Percentiles rank a stretch among this genome's conserved stretches.
Evolutionary conservation across 164 flowering plant genomes (phyloP).

Genomic region (Umbellularia californica): DNA sequence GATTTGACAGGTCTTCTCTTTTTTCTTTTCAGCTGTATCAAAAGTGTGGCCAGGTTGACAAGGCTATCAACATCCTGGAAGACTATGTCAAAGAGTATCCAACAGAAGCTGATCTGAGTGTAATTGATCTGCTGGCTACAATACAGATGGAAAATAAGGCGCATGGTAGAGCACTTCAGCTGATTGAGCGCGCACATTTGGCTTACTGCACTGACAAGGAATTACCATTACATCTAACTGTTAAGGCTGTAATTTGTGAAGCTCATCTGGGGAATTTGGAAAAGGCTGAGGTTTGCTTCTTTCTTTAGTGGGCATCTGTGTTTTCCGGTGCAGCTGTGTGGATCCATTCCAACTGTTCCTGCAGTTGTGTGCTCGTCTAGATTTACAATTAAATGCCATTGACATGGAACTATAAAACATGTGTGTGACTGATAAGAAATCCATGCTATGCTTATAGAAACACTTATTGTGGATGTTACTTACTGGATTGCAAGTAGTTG

Average conservation of each 20-base stretch:
- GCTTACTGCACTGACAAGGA: conserved; percentile 34
- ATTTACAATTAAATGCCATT: background rate
- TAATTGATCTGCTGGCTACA: conserved; percentile 52
- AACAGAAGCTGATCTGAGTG: conserved; percentile 39
- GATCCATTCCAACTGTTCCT: background rate
- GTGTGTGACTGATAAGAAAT: background rate
- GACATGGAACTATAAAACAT: background rate
- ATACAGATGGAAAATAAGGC: conserved; percentile 46
- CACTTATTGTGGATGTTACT: background rate
- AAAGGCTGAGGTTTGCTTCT: conserved; percentile 62
- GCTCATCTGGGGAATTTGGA: conserved; percentile 61
- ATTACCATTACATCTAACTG: conserved; percentile 40
- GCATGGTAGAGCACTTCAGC: conserved; percentile 52
- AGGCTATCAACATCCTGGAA: conserved; percentile 48
- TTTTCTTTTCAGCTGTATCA: conserved; percentile 40
- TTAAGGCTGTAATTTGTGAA: conserved; percentile 74
- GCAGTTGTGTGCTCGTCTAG: background rate
- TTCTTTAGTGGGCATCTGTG: background rate
- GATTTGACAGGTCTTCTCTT: background rate
- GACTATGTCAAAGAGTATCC: conserved; percentile 42
- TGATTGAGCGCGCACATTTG: conserved; percentile 48
- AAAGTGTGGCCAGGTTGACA: conserved; percentile 58
- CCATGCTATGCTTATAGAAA: background rate
- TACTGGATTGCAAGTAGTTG: background rate
- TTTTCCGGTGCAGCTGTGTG: background rate